Conservation (phyloP, 345 rosid species). For the Euphorbia peplus region DNA sequence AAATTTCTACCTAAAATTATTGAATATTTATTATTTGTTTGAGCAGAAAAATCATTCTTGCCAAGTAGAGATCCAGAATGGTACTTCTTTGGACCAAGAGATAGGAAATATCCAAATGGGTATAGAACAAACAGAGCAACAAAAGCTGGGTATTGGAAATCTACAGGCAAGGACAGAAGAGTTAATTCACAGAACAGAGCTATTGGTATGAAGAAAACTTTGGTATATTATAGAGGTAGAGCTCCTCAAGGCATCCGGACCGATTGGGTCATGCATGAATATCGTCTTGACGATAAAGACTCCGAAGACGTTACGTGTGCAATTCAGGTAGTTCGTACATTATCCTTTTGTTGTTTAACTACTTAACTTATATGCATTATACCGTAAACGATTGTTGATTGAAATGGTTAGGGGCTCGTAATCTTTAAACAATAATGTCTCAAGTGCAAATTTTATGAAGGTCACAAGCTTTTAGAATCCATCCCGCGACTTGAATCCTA, state of each 20-base stretch:
- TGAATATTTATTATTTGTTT: no score
- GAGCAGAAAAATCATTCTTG: slow-evolving; percentile 70
- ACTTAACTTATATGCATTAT: no score
- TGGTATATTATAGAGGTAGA: slow-evolving; percentile 84
- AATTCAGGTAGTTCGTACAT: slow-evolving; percentile 57
- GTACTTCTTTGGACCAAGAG: slow-evolving; percentile 94
- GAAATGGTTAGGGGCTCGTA: no score
- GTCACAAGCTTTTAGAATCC: no score
- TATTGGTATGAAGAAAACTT: slow-evolving; percentile 91
- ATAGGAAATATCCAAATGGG: slow-evolving; percentile 86
- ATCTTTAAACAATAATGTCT: no score
- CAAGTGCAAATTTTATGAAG: no score
- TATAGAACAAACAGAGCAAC: slow-evolving; percentile 89
- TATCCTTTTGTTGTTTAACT: neutral
- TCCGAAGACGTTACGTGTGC: slow-evolving; percentile 68
- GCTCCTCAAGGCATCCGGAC: slow-evolving; percentile 93
- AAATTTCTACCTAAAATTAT: no score
- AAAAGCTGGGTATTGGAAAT: slow-evolving; percentile 87
- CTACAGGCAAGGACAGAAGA: slow-evolving; percentile 79
- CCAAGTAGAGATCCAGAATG: slow-evolving; percentile 94
- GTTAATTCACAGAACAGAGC: slow-evolving; percentile 62
- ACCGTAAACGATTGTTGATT: no score
- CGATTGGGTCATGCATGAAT: slow-evolving; percentile 96
- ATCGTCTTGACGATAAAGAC: slow-evolving; percentile 85
- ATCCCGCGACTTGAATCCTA: no score